A percentile compares a stretch with the other conserved stretches of the same genome.
These are phyloP conservation scores for Solanum aculeatissimum DNA, from an alignment of 305 asterid genomes.

Conservation along the genomic window DNA sequence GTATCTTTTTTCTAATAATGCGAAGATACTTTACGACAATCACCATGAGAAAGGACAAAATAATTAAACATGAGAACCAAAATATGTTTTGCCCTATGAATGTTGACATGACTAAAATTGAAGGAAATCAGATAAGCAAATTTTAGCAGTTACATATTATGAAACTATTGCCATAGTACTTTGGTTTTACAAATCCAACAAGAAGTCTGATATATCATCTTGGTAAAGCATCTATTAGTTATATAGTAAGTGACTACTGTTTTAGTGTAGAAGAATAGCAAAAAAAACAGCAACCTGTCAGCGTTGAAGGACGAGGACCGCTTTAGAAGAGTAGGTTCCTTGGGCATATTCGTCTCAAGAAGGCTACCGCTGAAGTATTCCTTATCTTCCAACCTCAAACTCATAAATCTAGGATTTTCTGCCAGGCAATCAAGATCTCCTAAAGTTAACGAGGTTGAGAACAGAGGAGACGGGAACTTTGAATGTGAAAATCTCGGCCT, in stretches of 20 bases:
- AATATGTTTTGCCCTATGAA: background rate
- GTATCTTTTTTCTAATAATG: background rate
- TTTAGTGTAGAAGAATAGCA: background rate
- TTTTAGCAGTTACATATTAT: background rate
- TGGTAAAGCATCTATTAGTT: background rate
- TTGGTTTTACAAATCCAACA: background rate
- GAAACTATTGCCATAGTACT: background rate
- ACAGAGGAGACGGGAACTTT: slow-evolving; percentile 70
- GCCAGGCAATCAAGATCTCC: slow-evolving; percentile 73
- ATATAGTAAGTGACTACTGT: background rate
- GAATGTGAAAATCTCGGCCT: slow-evolving; percentile 79
- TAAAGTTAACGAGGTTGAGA: slow-evolving; percentile 57
- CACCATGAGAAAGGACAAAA: background rate
- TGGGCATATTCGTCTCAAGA: slow-evolving; percentile 56
- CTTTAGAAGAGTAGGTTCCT: slow-evolving; percentile 49
- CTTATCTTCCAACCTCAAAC: slow-evolving; percentile 65
- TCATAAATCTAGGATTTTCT: slow-evolving; percentile 55
- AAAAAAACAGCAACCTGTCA: slow-evolving; percentile 39
- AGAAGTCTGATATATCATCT: background rate
- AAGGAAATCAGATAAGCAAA: background rate
- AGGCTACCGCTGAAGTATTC: slow-evolving; percentile 92
- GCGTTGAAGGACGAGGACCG: slow-evolving; percentile 76
- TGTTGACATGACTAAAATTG: background rate
- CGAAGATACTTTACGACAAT: background rate
- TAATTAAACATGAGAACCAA: background rate